Evolutionary conservation across 2,329 filamentous ascomycete species (phyloP).

Genomic region (Diaporthe nobilis): DNA sequence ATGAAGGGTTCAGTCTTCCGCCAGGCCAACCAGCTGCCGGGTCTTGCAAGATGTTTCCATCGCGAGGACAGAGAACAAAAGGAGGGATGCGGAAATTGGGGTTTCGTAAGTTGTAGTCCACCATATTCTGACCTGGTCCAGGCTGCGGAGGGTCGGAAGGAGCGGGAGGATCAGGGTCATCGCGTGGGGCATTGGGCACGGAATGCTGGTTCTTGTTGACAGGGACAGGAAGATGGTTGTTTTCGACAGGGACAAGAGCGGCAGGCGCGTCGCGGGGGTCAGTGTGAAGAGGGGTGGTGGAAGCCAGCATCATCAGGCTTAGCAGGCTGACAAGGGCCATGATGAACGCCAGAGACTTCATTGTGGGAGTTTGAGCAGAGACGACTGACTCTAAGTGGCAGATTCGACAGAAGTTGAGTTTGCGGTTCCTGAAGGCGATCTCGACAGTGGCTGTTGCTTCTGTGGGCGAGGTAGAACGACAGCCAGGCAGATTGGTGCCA

Average conservation of each 20-base stretch:
- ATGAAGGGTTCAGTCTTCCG: background rate
- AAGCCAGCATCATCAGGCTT: background rate
- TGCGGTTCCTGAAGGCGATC: background rate
- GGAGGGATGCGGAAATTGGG: conserved; percentile 7
- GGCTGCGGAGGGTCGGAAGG: background rate
- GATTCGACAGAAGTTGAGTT: too few species aligned
- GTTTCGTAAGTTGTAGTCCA: conserved; percentile 9
- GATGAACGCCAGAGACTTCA: conserved; percentile 7
- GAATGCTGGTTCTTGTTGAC: background rate
- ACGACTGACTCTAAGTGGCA: background rate
- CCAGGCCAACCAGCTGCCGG: background rate
- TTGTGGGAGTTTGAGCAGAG: background rate
- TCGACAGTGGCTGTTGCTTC: background rate
- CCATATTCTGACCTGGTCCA: background rate
- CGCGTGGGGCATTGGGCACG: background rate
- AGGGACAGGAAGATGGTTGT: background rate
- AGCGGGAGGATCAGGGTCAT: background rate
- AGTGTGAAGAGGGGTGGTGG: background rate
- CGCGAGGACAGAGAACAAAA: conserved; percentile 1
- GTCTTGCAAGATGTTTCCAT: conserved; percentile 4
- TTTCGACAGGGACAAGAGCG: background rate
- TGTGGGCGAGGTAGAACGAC: background rate
- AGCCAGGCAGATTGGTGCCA: background rate
- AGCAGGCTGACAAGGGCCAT: background rate
- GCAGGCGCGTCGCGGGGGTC: background rate